Evolutionary conservation across 257 asterid species (phyloP), one percentile per base, ranked within the genome.

Genomic region (Fraxinus americana): DNA sequence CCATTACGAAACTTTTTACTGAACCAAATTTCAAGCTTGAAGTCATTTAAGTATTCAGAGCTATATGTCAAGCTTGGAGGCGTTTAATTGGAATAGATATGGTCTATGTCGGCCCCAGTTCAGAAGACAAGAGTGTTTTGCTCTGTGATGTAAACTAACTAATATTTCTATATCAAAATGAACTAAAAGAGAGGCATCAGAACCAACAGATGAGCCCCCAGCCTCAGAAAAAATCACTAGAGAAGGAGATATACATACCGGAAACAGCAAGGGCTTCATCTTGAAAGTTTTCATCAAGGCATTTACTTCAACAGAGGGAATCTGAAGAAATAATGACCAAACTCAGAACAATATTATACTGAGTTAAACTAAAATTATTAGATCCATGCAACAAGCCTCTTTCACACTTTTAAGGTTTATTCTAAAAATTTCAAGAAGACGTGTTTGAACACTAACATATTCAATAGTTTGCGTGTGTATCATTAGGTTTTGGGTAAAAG

Each of bases 251-350:
- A 76, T 48, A 82, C 91, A 67, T 91, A 95, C 99, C 85, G 99
- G 93, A 82, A 95, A 93, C 82, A 95, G 77, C 85, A 95, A 79
- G 63, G 98, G 99, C 88, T 88, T 95, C 99, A 95, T 91, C 88
- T 91, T 95, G 93, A 95, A 95, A 70, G 99, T 90, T 84, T 87
- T 88, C 99, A 95, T 95, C 90, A 95, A 83, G 65, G 97, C 94
- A 85, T 95, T 95, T 77, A 95, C 97, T 86, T 95, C 99, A 77
- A 93, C 98, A 66, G 98, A 93, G 71, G 99, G 99, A 82, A 95
- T 98, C 99, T 95, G 94, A 78, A 71, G 85, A 76, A 80, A 72
- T 43, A 82, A 67, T 21, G 29, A 67, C 61, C 69, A 78, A 75
- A 54, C 52, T 17, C 77, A 77, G 65, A 79, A 72, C 72, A 65